Conservation (phyloP, 176 grass and related monocot genomes). For the Oryza longistaminata region DNA sequence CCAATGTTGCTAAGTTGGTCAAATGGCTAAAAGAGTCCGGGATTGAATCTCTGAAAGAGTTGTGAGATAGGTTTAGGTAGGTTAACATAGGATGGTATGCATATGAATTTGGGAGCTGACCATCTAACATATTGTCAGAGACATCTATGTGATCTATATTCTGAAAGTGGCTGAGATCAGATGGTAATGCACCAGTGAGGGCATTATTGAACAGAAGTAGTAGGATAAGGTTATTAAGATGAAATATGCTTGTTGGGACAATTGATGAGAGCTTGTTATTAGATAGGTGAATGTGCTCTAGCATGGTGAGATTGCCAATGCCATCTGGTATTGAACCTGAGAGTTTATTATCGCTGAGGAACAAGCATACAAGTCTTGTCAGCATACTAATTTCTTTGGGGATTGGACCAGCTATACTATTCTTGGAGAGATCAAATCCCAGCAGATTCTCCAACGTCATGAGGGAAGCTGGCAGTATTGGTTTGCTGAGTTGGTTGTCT, state of each 20-base stretch:
- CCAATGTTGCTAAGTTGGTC: background rate
- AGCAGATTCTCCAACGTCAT: no score
- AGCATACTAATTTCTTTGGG: no score
- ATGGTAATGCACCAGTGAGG: background rate
- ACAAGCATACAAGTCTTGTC: background rate
- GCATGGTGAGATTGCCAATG: background rate
- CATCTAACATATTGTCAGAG: background rate
- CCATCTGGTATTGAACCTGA: slow-evolving; percentile 13
- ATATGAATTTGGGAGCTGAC: background rate
- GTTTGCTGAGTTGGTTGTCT: no score
- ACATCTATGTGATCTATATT: background rate
- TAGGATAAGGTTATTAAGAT: background rate
- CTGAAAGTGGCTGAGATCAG: background rate
- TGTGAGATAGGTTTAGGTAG: background rate
- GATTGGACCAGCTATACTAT: no score
- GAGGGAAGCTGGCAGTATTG: no score
- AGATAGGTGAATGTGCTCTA: background rate
- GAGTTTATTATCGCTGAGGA: background rate
- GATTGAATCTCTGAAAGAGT: background rate
- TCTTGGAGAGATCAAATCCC: no score
- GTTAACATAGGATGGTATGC: background rate
- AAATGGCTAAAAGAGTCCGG: background rate
- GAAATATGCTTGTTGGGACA: slow-evolving; percentile 1
- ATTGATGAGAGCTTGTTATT: background rate
- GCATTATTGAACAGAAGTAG: background rate